Conservation (phyloP, 2,329 filamentous ascomycete species). For the Cordyceps cateniannulata region DNA sequence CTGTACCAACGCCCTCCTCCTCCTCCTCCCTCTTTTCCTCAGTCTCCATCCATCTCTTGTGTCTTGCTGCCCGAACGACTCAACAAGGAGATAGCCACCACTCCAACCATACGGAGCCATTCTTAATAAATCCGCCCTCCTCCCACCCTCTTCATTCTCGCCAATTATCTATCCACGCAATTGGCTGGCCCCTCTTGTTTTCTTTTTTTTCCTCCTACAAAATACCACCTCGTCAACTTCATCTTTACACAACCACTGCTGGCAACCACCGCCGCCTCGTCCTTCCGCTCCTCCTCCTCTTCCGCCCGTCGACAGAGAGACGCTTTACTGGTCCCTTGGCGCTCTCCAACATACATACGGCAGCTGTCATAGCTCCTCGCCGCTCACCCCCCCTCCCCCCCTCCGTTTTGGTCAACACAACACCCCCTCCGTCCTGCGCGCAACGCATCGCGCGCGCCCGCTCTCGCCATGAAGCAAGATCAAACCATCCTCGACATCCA, state of each 20-base stretch:
- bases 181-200: constrained; percentile 11
- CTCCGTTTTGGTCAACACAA: not conserved
- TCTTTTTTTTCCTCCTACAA: not conserved
- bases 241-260: not conserved
- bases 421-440: constrained; percentile 27
- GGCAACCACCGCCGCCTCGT: not conserved
- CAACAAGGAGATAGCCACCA: not conserved
- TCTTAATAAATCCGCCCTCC: not conserved
- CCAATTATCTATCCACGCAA: not conserved
- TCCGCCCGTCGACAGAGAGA: not conserved
- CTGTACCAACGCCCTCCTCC: not conserved
- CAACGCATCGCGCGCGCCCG: constrained; percentile 30
- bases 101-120: not conserved
- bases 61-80: constrained; percentile 7
- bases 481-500: constrained; percentile 71
- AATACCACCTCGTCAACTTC: not conserved
- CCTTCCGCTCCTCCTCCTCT: not conserved
- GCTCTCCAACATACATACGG: not conserved
- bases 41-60: constrained; percentile 1
- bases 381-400: not conserved
- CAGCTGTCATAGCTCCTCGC: not conserved
- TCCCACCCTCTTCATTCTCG: not conserved
- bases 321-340: not conserved
- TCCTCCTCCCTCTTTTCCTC: not conserved
- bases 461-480: constrained; percentile 55